Percentiles rank a stretch among this genome's conserved stretches.
Evolutionary conservation across 129 eudicot genomes (phyloP).

Genomic region (Chrysanthemum lavandulifolium): DNA sequence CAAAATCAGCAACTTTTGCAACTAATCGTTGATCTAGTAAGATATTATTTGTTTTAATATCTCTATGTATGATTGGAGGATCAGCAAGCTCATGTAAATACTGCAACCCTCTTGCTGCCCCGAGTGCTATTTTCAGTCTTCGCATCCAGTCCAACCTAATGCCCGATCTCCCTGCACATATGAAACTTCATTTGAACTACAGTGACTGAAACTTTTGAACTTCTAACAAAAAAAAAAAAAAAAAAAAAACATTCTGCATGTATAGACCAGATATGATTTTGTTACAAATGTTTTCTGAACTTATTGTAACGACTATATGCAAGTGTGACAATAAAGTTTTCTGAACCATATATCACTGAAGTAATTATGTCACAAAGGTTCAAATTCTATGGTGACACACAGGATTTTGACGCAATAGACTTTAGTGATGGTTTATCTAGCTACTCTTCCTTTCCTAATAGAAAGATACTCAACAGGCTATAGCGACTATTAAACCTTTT

Average conservation of each 20-base stretch:
- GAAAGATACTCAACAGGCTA: background rate
- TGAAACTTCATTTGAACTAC: background rate
- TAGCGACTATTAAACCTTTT: background rate
- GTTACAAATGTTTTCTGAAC: no score
- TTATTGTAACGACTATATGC: no score
- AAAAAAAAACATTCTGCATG: no score
- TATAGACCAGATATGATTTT: no score
- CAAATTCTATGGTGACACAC: no score
- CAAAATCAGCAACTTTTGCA: conserved; percentile 75
- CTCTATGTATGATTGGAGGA: conserved; percentile 75
- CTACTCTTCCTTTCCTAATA: no score
- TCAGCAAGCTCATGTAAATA: conserved; percentile 67
- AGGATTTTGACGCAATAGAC: no score
- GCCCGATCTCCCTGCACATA: conserved; percentile 48
- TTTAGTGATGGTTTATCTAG: no score
- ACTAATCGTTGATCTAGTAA: conserved; percentile 55
- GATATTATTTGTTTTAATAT: conserved; percentile 61
- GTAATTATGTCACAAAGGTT: no score
- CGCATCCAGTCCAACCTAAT: conserved; percentile 54
- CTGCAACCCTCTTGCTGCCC: conserved; percentile 67
- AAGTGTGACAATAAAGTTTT: no score
- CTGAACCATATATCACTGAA: no score
- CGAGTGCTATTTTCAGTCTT: conserved; percentile 57
- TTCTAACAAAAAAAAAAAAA: no score
- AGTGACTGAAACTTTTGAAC: background rate